phyloP scores from a whole-genome alignment of 2,329 filamentous ascomycete genomes.

The Kalmusia sp. region DNA sequence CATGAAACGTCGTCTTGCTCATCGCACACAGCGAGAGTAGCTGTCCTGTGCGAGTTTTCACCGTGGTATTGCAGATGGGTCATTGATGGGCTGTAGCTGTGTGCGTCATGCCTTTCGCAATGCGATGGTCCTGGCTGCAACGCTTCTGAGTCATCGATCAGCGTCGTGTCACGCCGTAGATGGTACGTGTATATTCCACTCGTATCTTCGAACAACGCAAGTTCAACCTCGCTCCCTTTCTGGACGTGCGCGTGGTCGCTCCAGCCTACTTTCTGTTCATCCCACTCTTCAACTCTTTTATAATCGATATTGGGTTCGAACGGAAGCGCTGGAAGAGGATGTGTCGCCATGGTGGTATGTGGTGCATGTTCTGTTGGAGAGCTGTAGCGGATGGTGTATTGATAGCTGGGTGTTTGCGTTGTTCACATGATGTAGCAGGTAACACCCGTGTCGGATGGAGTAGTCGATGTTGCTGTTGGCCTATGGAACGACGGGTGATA shows the following conservation, averaged over 20 bases:
- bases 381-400: not conserved
- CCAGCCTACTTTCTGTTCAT: not conserved
- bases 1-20: not conserved
- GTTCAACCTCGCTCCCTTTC: not conserved
- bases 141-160: not conserved
- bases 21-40: not conserved
- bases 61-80: not conserved
- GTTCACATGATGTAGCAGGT: slow-evolving; percentile 5
- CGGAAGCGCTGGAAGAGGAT: not conserved
- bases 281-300: not conserved
- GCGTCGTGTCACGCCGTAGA: not conserved
- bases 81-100: not conserved
- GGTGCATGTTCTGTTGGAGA: not conserved
- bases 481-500: slow-evolving; percentile 2
- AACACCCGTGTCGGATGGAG: not conserved
- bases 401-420: slow-evolving; percentile 1
- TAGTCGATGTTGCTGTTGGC: slow-evolving; percentile 3
- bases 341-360: not conserved
- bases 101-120: not conserved
- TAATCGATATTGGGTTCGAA: not conserved
- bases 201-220: not conserved
- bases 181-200: not conserved
- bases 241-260: not conserved
- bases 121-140: not conserved
- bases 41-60: not conserved